Evolutionary conservation across 768 basidiomycete species (phyloP).

Genomic region (Cantharellus cinnabarinus): DNA sequence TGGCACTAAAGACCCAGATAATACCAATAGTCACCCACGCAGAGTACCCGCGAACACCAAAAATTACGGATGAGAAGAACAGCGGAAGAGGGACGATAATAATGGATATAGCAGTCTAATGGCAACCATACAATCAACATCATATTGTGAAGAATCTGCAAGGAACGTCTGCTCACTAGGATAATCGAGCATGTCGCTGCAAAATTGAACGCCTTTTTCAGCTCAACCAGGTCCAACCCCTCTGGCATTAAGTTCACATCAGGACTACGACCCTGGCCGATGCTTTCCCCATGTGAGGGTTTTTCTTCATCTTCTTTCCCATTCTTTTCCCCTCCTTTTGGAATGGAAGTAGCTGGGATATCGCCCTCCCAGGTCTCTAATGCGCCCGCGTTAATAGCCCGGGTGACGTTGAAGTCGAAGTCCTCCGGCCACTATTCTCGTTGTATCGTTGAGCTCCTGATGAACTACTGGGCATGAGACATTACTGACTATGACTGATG

Average conservation of each 20-base stretch:
- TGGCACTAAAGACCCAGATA: slow-evolving; percentile 64
- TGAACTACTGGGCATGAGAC: not conserved
- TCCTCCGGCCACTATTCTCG: slow-evolving; percentile 46
- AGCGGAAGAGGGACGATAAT: slow-evolving; percentile 67
- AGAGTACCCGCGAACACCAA: slow-evolving; percentile 38
- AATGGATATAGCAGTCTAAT: slow-evolving; percentile 26
- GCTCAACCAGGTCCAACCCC: slow-evolving; percentile 41
- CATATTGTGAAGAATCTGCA: slow-evolving; percentile 8
- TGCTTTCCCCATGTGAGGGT: slow-evolving; percentile 14
- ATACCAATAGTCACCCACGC: slow-evolving; percentile 73
- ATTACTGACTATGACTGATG: slow-evolving; percentile 38
- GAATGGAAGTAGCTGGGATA: not conserved
- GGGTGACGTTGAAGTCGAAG: slow-evolving; percentile 63
- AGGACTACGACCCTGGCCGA: slow-evolving; percentile 5
- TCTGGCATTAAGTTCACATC: slow-evolving; percentile 8
- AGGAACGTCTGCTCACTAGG: slow-evolving; percentile 24
- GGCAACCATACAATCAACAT: slow-evolving; percentile 10
- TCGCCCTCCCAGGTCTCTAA: not conserved
- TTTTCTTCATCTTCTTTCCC: slow-evolving; percentile 14
- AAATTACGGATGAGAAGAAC: slow-evolving; percentile 65
- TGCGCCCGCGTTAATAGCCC: slow-evolving; percentile 40
- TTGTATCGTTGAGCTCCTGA: not conserved
- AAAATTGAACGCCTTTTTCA: slow-evolving; percentile 61
- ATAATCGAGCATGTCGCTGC: slow-evolving; percentile 53
- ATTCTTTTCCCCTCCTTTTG: not conserved